Evolutionary conservation across 2,329 filamentous ascomycete genomes (phyloP), one percentile per base, ranked within the genome.

Genomic region (Aspergillus pseudonomiae): DNA sequence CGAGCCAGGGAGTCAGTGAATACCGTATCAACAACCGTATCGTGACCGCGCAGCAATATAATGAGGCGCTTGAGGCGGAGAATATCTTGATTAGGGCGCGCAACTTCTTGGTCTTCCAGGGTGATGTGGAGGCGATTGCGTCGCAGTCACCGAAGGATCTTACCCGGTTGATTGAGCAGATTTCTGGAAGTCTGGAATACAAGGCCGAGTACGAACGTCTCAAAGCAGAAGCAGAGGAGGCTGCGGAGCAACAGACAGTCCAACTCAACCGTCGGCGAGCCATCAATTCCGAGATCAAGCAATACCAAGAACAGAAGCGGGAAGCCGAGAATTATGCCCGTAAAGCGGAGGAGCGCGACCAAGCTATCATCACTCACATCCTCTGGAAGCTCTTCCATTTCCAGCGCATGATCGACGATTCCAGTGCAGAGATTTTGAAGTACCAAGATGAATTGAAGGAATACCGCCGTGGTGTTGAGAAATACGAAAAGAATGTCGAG

Each of bases 51-150:
- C 91, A 92, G 73, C 90, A 95, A 75, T 99, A 99, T 83, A 98
- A 98, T 76, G 91, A 94, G 63, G 89, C 92, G 3, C 85, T 99
- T 16, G 95, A 99, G 78, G 84, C 88, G 24, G 94, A 99, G 77
- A 97, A 97, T 73, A 99, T 99, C 69, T 82, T 99, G 65, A 98
- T 99, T 83, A 98, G 97, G 79, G 95, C 95, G 39, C 88, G 95
- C 68, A 99, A 99, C 76, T 99, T 99, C 77, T 86, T 99, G 6
- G 95, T 99, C 41, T 99, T 99, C 77, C 95, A 99, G 78, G 96
- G 95, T 68, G 95, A 99, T 75, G 94, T 99, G 21, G 95, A 99
- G 78, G 92, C 93, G 28, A 97, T 99, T 73, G 96, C 95, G 2
- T 93, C 93, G 9, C 95, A 98, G 76, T 96, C 93, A 1, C 93